Evolutionary conservation across 208 protist genomes (phyloP), one percentile per base, ranked within the genome.

Genomic region (Kentomonas sorsogonicus): DNA sequence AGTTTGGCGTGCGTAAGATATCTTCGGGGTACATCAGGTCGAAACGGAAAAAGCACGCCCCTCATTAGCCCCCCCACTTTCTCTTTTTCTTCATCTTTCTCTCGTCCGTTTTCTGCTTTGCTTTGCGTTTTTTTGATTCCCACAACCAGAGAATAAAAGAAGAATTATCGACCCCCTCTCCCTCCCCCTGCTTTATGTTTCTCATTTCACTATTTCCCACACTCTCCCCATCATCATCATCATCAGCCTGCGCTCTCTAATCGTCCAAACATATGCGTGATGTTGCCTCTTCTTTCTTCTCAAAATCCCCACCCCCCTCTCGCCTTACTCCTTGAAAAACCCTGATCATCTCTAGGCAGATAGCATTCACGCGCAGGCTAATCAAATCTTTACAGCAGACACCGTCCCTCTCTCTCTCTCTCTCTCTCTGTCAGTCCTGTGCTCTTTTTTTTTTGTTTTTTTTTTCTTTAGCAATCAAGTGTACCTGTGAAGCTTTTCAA

Each of bases 21-120:
- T 82, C 79, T 2, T 86, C 70, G 43, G 66, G 88, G 60, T 94
- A 94, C 62, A 55, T 91, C n/a, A 74, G 83, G 23, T 66, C 78
- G 9, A 84, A 81, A 36, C 70, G 74, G 7, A 76, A 69, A 23
- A 79, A 81, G 47, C 80, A 60, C 31, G 63, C 57, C 13, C 67
- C 55, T 5, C 52, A 52, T 48, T 54, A 5, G n/a, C 20, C 47
- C 26, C 55, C 38, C 44, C 54, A 10, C 47, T 29, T 25, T 63
- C 29, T 54, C 22, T 30, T 39, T 26, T 44, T 7, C 9, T 27
- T 53, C 57, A 44, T 29, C 31, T 52, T 41, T 30, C 9, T 51
- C 7, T 26, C 26, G 4, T 41, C 9, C 26, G 7, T 40, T 40
- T 39, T 40, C 16, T 33, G 15, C 10, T 26, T 13, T 56, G 36